Conservation (phyloP, 2,329 filamentous ascomycete species). For the Fusarium paranaense region DNA sequence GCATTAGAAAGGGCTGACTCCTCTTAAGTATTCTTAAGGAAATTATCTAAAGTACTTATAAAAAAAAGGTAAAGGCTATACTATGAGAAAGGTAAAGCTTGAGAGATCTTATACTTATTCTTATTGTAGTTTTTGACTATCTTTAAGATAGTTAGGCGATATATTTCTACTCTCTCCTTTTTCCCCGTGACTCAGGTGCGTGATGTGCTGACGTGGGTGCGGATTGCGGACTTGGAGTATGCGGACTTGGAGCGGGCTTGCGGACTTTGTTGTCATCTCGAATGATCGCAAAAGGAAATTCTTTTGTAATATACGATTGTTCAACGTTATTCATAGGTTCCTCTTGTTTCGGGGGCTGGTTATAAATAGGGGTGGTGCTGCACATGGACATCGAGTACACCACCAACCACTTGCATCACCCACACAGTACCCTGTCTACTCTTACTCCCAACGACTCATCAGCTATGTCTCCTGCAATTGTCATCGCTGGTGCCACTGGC, state of each 20-base stretch:
- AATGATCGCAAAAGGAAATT: background rate
- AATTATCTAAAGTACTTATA: no score
- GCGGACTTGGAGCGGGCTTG: background rate
- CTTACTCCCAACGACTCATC: background rate
- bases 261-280: background rate
- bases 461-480: conserved; percentile 49
- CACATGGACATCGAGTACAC: background rate
- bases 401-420: background rate
- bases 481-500: conserved; percentile 51
- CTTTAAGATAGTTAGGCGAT: no score
- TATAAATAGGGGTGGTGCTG: background rate
- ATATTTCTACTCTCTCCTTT: no score
- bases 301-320: background rate
- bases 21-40: no score
- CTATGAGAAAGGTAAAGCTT: no score
- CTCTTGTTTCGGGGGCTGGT: background rate
- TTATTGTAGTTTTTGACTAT: no score
- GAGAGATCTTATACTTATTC: no score
- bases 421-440: background rate
- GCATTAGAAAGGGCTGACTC: no score
- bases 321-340: background rate
- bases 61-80: no score
- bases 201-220: background rate
- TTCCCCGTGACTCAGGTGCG: background rate
- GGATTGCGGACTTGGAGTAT: background rate